Evolutionary conservation across 2,329 filamentous ascomycete species (phyloP).

Genomic region (Aspergillus sp.): DNA sequence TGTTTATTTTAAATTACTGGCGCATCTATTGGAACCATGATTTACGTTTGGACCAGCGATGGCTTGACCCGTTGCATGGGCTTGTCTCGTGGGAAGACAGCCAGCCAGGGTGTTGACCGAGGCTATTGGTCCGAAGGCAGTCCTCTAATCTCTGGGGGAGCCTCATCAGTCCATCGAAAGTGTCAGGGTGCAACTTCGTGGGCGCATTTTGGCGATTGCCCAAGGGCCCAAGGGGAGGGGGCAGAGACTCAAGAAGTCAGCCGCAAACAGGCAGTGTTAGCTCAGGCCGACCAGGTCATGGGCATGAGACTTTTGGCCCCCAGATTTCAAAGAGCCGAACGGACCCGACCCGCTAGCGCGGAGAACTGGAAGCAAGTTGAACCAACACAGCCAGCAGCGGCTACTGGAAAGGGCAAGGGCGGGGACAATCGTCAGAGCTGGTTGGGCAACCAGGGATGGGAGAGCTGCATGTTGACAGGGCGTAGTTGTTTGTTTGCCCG

Average conservation of each 20-base stretch:
- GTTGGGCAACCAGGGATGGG: not conserved
- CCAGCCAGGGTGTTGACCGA: not conserved
- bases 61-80: not conserved
- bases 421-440: not conserved
- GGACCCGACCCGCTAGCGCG: not conserved
- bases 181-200: not conserved
- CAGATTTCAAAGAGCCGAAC: not conserved
- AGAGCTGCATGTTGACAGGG: not conserved
- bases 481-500: not conserved
- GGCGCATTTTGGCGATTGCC: not conserved
- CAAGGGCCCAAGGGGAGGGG: not conserved
- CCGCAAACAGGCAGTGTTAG: not conserved
- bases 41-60: not conserved
- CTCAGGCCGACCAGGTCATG: not conserved
- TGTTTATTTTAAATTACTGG: not conserved
- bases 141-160: not conserved
- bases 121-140: not conserved
- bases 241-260: not conserved
- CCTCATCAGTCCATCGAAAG: not conserved
- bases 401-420: not conserved
- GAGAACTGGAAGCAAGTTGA: not conserved
- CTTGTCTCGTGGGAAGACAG: not conserved
- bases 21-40: not conserved
- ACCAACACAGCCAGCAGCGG: not conserved
- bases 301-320: not conserved